phyloP scores from a whole-genome alignment of 129 eudicot genomes.

The Logfia minima region DNA sequence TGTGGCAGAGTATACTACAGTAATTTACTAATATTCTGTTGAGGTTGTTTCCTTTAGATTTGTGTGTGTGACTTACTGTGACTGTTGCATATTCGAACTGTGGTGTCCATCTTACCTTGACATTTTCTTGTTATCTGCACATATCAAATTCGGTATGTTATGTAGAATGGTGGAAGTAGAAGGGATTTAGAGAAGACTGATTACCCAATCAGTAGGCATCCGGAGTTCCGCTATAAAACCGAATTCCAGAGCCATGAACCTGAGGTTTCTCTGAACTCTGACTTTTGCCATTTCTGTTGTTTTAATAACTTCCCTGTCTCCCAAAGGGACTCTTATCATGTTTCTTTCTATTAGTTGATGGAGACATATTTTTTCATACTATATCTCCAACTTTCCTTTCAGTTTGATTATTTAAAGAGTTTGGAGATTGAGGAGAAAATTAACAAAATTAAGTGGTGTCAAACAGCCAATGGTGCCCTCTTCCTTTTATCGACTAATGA shows the following conservation, averaged over 20 bases:
- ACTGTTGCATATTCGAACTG: constrained; percentile 13
- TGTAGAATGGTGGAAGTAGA: constrained; percentile 76
- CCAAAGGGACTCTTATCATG: constrained; percentile 3
- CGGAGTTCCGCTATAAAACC: constrained; percentile 96
- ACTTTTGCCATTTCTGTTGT: background rate
- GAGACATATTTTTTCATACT: constrained; percentile 15
- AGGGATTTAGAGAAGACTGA: constrained; percentile 81
- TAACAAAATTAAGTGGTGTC: constrained; percentile 98
- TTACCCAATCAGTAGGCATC: constrained; percentile 71
- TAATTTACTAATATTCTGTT: background rate
- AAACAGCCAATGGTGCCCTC: constrained; percentile 86
- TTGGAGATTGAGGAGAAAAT: constrained; percentile 99
- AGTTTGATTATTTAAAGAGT: constrained; percentile 99
- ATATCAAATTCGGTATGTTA: constrained; percentile 22
- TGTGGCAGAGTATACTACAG: constrained; percentile 1
- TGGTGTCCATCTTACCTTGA: background rate
- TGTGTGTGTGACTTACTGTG: background rate
- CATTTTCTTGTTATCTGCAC: constrained; percentile 15
- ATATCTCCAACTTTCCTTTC: constrained; percentile 35
- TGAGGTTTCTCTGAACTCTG: constrained; percentile 57
- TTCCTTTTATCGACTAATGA: constrained; percentile 97
- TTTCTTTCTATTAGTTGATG: constrained; percentile 19
- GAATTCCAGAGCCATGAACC: constrained; percentile 99
- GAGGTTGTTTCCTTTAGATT: constrained; percentile 8
- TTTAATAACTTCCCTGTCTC: background rate